Percentiles rank a stretch among this genome's conserved stretches.
These are phyloP conservation scores for Fusarium sp. DNA, from an alignment of 2,329 filamentous ascomycete genomes.

Conservation along the genomic window DNA sequence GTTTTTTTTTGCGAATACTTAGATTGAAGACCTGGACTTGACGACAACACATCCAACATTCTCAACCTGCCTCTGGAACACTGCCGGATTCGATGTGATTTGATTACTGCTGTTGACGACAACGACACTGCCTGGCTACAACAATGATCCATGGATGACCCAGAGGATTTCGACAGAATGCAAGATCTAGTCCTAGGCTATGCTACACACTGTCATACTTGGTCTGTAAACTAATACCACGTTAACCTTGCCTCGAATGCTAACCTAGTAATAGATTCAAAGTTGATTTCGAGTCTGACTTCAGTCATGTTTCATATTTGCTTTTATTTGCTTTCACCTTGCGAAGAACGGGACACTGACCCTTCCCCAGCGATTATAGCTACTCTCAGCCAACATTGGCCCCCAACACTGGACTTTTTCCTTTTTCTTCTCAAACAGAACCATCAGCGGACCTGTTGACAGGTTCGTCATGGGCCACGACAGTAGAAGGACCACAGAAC, in stretches of 20 bases:
- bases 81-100: conserved; percentile 24
- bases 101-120: conserved; percentile 22
- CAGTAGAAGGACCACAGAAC: conserved; percentile 69
- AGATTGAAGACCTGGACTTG: background rate
- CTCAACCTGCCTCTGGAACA: conserved; percentile 1
- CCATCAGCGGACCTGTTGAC: conserved; percentile 64
- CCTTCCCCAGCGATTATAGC: conserved; percentile 64
- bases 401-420: conserved; percentile 62
- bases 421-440: conserved; percentile 68
- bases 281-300: conserved; percentile 61
- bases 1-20: conserved; percentile 31
- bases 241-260: conserved; percentile 25
- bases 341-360: conserved; percentile 68
- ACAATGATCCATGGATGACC: conserved; percentile 6
- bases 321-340: conserved; percentile 45
- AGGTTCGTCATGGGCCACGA: conserved; percentile 64
- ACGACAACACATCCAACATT: background rate
- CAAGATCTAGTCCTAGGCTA: conserved; percentile 23
- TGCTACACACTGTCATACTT: conserved; percentile 33
- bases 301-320: conserved; percentile 43
- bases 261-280: conserved; percentile 59
- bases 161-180: conserved; percentile 29
- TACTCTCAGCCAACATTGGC: conserved; percentile 62
- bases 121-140: conserved; percentile 10
- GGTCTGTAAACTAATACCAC: conserved; percentile 39